Base-by-base conservation (phyloP, 495 filamentous ascomycete species). In the Parathielavia hyrcaniae region DNA sequence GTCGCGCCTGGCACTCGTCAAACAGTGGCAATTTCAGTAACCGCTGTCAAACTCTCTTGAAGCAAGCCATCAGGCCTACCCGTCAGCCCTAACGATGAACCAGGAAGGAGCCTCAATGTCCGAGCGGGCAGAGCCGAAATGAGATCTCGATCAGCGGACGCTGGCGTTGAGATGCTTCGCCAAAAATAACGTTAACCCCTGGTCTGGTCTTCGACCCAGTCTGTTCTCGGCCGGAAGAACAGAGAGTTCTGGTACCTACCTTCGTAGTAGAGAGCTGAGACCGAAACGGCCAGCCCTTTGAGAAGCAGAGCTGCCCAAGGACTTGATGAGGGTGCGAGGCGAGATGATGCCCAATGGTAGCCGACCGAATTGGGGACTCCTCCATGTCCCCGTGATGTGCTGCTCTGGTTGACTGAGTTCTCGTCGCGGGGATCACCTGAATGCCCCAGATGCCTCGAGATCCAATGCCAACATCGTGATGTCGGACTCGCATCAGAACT, bases 21-120 rank as follows among this genome's bases (percentile, higher is more conserved):
- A 48, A 69, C 62, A 61, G 17, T 11, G 22, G 60, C 59, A 70
- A 70, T 69, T 58, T 65, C 66, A 69, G 62, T 65, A 69, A 56
- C 57, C 67, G 68, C 68, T 69, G 40, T 17, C 34, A 53, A 30
- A 30, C 26, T 30, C n/a, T n/a, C n/a, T 30, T 30, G 26, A 2
- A 39, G 55, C 55, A 50, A 26, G 47, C 22, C 55, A 57, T 51
- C 26, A 38, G 41, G 48, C 51, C 47, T 45, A 34, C 30, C 22
- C 49, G 43, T 53, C 40, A 61, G 26, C 46, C 44, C 40, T 43
- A 53, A 35, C n/a, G n/a, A n/a, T n/a, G n/a, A n/a, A n/a, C n/a
- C n/a, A n/a, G 39, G 54, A 13, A 50, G 41, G 43, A 53, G 22
- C 20, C 38, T 41, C 8, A 8, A 48, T 43, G 38, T 35, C 58